Percentiles rank a stretch among this genome's conserved stretches.
phyloP scores from a whole-genome alignment of 208 protist genomes.

The Leishmania martiniquensis region DNA sequence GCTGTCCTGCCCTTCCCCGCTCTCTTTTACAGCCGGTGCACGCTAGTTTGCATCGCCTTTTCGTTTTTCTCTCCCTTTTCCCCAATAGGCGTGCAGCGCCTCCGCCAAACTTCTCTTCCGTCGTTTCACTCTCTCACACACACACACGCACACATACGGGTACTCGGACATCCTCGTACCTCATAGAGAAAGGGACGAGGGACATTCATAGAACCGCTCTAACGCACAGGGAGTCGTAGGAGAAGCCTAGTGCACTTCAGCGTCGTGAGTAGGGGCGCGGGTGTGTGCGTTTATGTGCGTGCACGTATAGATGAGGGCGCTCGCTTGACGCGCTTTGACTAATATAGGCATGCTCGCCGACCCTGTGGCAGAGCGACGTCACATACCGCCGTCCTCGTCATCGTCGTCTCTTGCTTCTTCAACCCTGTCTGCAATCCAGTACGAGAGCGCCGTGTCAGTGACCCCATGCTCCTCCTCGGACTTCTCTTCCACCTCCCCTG shows the following conservation, averaged over 20 bases:
- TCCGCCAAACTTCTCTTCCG: neutral
- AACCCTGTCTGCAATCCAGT: neutral
- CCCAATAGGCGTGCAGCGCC: too few species aligned
- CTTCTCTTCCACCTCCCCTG: neutral
- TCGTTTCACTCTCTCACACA: neutral
- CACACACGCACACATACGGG: constrained; percentile 1
- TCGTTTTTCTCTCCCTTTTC: neutral
- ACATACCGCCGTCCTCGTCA: neutral
- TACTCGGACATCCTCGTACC: neutral
- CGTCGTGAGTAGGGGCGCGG: neutral
- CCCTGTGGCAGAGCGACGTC: neutral
- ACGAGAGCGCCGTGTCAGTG: constrained; percentile 1
- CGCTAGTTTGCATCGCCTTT: neutral
- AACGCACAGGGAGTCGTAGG: neutral
- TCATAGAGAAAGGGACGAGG: neutral
- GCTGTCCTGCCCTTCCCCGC: neutral
- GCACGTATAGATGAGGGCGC: neutral
- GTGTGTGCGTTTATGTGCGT: neutral
- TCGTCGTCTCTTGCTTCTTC: neutral
- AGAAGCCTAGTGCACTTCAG: neutral
- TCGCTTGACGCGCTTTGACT: constrained; percentile 2
- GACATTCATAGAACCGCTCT: neutral
- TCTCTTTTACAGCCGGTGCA: neutral
- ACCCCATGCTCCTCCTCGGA: neutral
- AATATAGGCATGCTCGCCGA: neutral